phyloP scores from a whole-genome alignment of 352 stramenopile species.

The Hyaloperonospora brassicae region DNA sequence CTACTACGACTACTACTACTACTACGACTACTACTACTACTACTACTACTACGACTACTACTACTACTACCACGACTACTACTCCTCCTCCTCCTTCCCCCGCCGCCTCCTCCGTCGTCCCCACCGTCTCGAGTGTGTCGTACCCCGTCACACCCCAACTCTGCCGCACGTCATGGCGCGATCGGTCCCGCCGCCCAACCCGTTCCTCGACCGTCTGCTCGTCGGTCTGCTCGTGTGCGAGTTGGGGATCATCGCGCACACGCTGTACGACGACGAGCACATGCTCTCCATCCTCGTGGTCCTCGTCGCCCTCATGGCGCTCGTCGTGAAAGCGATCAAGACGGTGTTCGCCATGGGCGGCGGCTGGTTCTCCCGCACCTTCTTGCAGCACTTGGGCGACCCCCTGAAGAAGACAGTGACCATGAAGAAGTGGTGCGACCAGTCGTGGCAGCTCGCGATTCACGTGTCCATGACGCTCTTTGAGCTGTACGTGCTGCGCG shows the following conservation, averaged over 20 bases:
- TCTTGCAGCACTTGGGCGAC: conserved; percentile 72
- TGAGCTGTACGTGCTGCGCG: conserved; percentile 69
- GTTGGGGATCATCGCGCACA: conserved; percentile 52
- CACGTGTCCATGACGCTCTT: conserved; percentile 81
- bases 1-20: too few relatives aligned
- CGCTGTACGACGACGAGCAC: conserved; percentile 54
- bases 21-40: too few relatives aligned
- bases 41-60: too few relatives aligned
- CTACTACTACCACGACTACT: too few relatives aligned
- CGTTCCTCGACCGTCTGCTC: conserved; percentile 57
- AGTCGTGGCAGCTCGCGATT: conserved; percentile 84
- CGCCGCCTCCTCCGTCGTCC: too few relatives aligned
- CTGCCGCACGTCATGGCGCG: too few relatives aligned
- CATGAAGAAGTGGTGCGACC: conserved; percentile 86
- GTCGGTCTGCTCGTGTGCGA: conserved; percentile 51
- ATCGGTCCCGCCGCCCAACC: conserved; percentile 59
- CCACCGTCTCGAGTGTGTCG: too few relatives aligned
- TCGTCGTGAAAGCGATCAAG: conserved; percentile 67
- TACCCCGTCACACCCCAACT: too few relatives aligned
- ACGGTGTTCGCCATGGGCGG: conserved; percentile 50
- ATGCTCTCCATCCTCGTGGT: conserved; percentile 63
- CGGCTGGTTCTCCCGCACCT: conserved; percentile 67
- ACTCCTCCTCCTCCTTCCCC: too few relatives aligned
- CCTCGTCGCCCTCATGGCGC: conserved; percentile 57
- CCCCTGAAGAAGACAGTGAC: conserved; percentile 72